A percentile compares a stretch with the other conserved stretches of the same genome.
These are phyloP conservation scores for Verticillium nubilum DNA, from an alignment of 2,329 filamentous ascomycete species.

Conservation along the genomic window DNA sequence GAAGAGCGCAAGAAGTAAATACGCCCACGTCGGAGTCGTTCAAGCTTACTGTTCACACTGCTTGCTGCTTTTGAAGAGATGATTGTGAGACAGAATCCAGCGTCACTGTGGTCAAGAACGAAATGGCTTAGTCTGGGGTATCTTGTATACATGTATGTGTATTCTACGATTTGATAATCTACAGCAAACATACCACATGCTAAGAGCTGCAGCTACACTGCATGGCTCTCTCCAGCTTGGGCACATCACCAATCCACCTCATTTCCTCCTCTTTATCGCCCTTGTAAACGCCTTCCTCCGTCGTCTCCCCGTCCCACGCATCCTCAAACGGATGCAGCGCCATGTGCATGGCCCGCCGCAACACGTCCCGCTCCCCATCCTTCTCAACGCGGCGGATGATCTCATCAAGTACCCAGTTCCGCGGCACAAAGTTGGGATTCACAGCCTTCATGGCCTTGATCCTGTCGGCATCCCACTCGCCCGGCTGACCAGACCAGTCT, in stretches of 20 bases:
- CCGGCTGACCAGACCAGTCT: conserved; percentile 62
- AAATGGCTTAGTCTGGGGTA: too few species aligned
- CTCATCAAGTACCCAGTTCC: conserved; percentile 91
- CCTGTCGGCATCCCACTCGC: conserved; percentile 52
- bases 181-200: background rate
- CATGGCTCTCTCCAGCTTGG: conserved; percentile 69
- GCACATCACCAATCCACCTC: conserved; percentile 81
- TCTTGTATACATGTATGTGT: too few species aligned
- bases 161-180: too few species aligned
- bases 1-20: conserved; percentile 14
- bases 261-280: conserved; percentile 69
- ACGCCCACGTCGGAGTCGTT: conserved; percentile 4
- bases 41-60: background rate
- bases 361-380: conserved; percentile 71
- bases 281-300: conserved; percentile 41
- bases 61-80: too few species aligned
- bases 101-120: too few species aligned
- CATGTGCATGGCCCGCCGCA: conserved; percentile 77
- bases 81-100: too few species aligned
- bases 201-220: conserved; percentile 95
- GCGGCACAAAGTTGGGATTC: conserved; percentile 89
- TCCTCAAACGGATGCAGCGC: conserved; percentile 81
- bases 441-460: conserved; percentile 72
- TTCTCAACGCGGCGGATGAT: conserved; percentile 86
- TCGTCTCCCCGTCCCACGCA: conserved; percentile 52